A percentile compares a stretch with the other conserved stretches of the same genome.
phyloP scores from a whole-genome alignment of 208 protist genomes.

The Ichthyophonus hoferi region DNA sequence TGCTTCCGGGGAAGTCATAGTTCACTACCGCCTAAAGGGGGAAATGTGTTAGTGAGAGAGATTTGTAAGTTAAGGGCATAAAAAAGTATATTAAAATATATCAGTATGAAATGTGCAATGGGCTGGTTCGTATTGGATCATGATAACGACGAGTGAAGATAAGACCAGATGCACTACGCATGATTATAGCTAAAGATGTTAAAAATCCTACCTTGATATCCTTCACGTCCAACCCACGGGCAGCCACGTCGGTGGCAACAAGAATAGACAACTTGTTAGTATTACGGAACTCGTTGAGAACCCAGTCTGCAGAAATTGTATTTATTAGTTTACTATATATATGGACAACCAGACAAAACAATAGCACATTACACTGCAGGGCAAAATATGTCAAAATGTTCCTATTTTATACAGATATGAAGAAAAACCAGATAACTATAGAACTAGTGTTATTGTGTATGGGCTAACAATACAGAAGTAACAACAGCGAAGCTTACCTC shows the following conservation, averaged over 20 bases:
- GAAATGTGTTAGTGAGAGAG: neutral
- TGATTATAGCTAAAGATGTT: neutral
- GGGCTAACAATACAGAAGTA: too few relatives aligned
- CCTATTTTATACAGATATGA: too few relatives aligned
- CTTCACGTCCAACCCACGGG: constrained; percentile 74
- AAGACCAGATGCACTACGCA: neutral
- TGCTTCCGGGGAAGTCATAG: constrained; percentile 61
- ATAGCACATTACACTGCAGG: too few relatives aligned
- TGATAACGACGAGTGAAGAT: neutral
- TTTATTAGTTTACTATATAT: too few relatives aligned
- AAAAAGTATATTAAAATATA: neutral
- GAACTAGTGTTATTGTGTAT: too few relatives aligned
- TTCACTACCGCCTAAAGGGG: constrained; percentile 61
- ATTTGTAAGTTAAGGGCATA: neutral
- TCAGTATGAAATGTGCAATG: neutral
- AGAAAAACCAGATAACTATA: too few relatives aligned
- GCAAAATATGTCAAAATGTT: too few relatives aligned
- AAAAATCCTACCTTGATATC: constrained; percentile 44
- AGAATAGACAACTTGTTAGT: constrained; percentile 44
- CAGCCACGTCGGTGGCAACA: constrained; percentile 78
- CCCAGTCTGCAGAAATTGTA: constrained; percentile 1
- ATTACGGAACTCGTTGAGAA: neutral
- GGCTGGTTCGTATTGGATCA: neutral
- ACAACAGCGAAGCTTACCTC: too few relatives aligned
- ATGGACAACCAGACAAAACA: too few relatives aligned